phyloP scores from a whole-genome alignment of 1,139 yeast genomes.

The Taphrina confusa region DNA sequence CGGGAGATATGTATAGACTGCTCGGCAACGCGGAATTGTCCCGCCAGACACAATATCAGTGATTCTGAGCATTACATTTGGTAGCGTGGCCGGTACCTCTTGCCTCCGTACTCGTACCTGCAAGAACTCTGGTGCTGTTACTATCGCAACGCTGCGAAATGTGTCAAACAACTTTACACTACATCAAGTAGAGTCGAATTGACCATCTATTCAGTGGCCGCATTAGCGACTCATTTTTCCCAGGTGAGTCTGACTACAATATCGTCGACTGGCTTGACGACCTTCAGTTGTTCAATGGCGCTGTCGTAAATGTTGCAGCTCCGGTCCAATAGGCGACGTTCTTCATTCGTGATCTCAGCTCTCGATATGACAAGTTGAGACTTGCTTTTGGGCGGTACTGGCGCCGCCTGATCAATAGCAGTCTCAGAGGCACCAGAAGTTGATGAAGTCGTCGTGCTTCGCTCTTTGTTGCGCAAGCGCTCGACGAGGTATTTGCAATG shows the following conservation, averaged over 20 bases:
- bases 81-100: no score
- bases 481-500: slow-evolving; percentile 20
- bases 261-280: slow-evolving; percentile 3
- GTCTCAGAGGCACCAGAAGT: background rate
- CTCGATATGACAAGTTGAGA: background rate
- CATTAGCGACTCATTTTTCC: no score
- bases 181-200: no score
- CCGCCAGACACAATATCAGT: no score
- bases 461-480: slow-evolving; percentile 2
- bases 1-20: no score
- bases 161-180: no score
- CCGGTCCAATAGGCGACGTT: slow-evolving; percentile 7
- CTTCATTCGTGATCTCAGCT: background rate
- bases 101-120: no score
- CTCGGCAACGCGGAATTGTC: no score
- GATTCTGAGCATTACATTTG: no score
- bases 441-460: background rate
- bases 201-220: no score
- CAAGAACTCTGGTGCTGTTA: no score
- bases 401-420: background rate
- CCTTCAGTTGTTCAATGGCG: background rate
- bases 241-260: slow-evolving; percentile 7
- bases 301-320: background rate
- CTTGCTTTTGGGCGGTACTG: background rate
- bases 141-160: no score